Conservation (phyloP, 2,329 filamentous ascomycete species). For the Chalara sp. region DNA sequence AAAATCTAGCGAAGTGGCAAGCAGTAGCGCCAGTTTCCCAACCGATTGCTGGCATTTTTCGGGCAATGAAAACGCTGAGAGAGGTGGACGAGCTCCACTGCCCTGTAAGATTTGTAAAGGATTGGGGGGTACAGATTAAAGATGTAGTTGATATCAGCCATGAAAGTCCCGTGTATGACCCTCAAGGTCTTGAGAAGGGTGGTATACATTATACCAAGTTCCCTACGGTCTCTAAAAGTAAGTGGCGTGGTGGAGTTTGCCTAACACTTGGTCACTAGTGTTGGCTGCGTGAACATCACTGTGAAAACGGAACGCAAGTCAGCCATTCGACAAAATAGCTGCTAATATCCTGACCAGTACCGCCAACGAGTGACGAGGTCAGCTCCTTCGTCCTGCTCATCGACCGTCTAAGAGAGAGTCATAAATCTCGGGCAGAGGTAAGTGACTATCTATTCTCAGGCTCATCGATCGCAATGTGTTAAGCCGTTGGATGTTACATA, state of each 20-base stretch:
- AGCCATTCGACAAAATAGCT: too few species aligned
- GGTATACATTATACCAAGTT: constrained; percentile 77
- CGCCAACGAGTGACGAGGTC: constrained; percentile 53
- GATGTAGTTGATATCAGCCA: constrained; percentile 88
- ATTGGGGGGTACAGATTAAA: constrained; percentile 61
- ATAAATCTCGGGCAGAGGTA: constrained; percentile 35
- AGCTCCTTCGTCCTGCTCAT: constrained; percentile 47
- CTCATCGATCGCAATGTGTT: too few species aligned
- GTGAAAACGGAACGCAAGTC: too few species aligned
- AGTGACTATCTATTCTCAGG: too few species aligned
- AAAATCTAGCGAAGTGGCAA: constrained; percentile 90
- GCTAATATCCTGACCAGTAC: constrained; percentile 35
- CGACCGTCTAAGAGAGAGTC: constrained; percentile 52
- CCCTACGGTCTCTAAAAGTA: constrained; percentile 77
- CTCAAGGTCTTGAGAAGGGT: constrained; percentile 57
- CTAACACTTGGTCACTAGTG: too few species aligned
- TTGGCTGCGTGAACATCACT: too few species aligned
- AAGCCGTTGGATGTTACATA: too few species aligned
- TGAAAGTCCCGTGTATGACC: constrained; percentile 84
- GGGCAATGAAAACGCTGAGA: constrained; percentile 86
- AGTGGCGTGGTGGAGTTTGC: too few species aligned
- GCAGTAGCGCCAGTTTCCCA: constrained; percentile 70
- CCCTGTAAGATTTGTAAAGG: constrained; percentile 61
- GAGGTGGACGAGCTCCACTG: constrained; percentile 82
- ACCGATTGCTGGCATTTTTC: constrained; percentile 72